Evolutionary conservation across 1,139 yeast species (phyloP), one percentile per base, ranked within the genome.

Genomic region (Candida tropicalis): DNA sequence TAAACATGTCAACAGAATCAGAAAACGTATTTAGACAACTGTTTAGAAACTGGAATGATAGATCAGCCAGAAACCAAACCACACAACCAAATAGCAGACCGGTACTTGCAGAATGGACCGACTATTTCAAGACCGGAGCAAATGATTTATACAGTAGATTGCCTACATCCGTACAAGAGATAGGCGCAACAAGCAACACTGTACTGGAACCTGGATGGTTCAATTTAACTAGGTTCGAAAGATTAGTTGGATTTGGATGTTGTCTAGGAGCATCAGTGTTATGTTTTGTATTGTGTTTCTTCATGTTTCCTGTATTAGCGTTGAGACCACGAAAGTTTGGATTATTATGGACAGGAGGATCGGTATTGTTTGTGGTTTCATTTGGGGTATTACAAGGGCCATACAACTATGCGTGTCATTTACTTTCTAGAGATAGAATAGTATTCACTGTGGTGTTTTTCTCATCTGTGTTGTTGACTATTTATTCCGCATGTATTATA

Each of bases 331-430:
- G 96, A 44, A 93, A 93, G 63, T 93, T 93, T 59, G 98, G 88
- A 4, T 65, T 85, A 54, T 60, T 95, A 35, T 93, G 99, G 99
- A 82, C 97, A 1, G 73, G 93, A 64, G 99, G 98, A 0, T 87
- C 96, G 1, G 59, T 93, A 13, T 68, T 93, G 36, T 93, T 93
- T 66, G 88, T 93, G 33, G 65, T 88, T 7, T 89, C 97, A 18
- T 93, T 93, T 65, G 98, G 97, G 1, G 81, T 89, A 9, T 66
- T 93, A 25, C 97, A 91, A 66, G 99, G 99, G 0, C 98, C 98
- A 0, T 73, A 82, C 25, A 84, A 86, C 35, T 93, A 90, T 59
- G 53, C 81, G 41, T 68, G 75, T 43, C 99, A 93, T 62, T 73
- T 93, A 51, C 62, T 87, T 6, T 85, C 96, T 2, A 77, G 81